These are phyloP conservation scores for Coemansia sp. DNA, from an alignment of 192 early-diverging fungal genomes.

Conservation along the genomic window DNA sequence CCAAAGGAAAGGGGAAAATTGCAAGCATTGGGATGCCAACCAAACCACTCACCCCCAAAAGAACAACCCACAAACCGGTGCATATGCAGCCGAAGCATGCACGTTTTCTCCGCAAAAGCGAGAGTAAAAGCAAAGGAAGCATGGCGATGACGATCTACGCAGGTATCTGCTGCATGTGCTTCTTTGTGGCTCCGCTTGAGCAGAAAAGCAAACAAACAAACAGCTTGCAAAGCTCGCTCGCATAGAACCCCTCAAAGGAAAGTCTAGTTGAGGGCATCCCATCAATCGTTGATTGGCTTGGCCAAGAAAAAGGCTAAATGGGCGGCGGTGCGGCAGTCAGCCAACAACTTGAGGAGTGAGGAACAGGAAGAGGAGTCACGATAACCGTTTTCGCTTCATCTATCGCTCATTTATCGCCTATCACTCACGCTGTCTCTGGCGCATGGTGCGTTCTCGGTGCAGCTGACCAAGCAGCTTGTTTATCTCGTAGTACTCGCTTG, in stretches of 20 bases:
- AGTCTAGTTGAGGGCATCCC: too few species aligned
- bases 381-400: background rate
- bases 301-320: too few species aligned
- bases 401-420: background rate
- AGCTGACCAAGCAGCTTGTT: conserved; percentile 45
- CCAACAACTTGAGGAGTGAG: too few species aligned
- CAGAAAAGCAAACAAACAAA: background rate
- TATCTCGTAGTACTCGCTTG: conserved; percentile 47
- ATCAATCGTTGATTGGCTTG: too few species aligned
- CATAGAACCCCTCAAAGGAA: too few species aligned
- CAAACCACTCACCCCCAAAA: conserved; percentile 6
- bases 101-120: conserved; percentile 1
- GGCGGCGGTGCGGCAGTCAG: too few species aligned
- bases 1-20: too few species aligned
- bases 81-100: background rate
- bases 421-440: conserved; percentile 14
- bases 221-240: background rate
- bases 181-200: background rate
- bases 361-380: too few species aligned
- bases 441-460: conserved; percentile 41
- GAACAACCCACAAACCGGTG: background rate
- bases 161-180: background rate
- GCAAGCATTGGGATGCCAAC: too few species aligned
- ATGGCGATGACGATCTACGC: background rate
- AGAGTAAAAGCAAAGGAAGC: conserved; percentile 8